Percentiles rank a stretch among this genome's conserved stretches.
These are phyloP conservation scores for Buxus sempervirens DNA, from an alignment of 164 flowering plant species.

Conservation along the genomic window DNA sequence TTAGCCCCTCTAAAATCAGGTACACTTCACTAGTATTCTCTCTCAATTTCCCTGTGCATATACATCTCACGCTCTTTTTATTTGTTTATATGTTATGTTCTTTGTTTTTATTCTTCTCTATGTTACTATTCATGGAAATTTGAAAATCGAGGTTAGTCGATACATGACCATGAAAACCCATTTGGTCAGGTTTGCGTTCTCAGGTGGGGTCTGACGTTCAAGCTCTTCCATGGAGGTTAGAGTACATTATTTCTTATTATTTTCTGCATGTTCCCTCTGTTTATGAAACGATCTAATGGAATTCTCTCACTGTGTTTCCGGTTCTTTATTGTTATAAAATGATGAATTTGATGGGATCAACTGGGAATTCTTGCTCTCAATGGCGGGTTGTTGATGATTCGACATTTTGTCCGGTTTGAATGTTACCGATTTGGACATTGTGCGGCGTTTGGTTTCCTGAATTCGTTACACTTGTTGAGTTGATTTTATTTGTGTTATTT, in stretches of 20 bases:
- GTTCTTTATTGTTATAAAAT: not conserved
- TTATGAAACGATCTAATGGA: not conserved
- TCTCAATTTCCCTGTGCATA: not conserved
- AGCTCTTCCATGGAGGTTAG: slow-evolving; percentile 22
- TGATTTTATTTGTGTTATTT: slow-evolving; percentile 10
- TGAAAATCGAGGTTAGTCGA: slow-evolving; percentile 20
- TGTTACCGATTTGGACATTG: slow-evolving; percentile 6
- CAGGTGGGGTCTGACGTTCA: slow-evolving; percentile 27
- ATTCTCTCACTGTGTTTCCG: not conserved
- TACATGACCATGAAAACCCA: slow-evolving; percentile 18
- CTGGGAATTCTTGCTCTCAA: slow-evolving; percentile 12
- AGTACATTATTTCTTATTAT: not conserved
- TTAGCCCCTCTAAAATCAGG: not conserved
- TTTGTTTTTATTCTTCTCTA: not conserved
- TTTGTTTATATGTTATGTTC: not conserved
- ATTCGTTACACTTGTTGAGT: slow-evolving; percentile 8
- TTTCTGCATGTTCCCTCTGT: slow-evolving; percentile 10
- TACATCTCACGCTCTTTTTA: not conserved
- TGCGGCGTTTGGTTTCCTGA: slow-evolving; percentile 5
- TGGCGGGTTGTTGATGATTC: slow-evolving; percentile 4
- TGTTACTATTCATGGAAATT: not conserved
- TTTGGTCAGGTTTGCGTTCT: slow-evolving; percentile 12
- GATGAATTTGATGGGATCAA: slow-evolving; percentile 17
- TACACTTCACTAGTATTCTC: not conserved
- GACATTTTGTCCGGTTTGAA: slow-evolving; percentile 3